These are phyloP conservation scores for Pilobolus umbonatus DNA, from an alignment of 192 early-diverging fungal genomes.

Conservation along the genomic window DNA sequence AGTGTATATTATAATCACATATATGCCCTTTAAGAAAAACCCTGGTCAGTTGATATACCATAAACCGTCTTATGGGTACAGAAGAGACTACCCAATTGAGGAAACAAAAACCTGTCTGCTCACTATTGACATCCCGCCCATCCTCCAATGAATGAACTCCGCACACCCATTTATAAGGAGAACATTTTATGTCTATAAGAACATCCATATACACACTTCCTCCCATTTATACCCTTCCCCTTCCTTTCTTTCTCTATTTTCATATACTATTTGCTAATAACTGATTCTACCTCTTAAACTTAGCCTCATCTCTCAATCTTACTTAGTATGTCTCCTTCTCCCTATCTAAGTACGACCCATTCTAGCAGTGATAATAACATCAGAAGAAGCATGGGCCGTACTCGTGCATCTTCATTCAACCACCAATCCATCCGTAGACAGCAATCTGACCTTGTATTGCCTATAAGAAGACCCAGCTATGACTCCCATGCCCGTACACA, in stretches of 20 bases:
- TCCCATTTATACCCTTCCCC: neutral
- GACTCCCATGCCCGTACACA: neutral
- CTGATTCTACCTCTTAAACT: neutral
- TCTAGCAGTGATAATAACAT: neutral
- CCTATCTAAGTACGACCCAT: neutral
- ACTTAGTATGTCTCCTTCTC: neutral
- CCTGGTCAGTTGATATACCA: no score
- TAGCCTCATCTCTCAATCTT: neutral
- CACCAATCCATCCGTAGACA: constrained; percentile 6
- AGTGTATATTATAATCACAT: no score
- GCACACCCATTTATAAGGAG: neutral
- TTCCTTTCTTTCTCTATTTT: constrained; percentile 3
- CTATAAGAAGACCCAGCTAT: constrained; percentile 5
- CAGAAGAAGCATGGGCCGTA: constrained; percentile 1
- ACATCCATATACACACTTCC: neutral
- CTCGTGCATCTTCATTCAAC: constrained; percentile 7
- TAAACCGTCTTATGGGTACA: no score
- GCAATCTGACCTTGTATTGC: neutral
- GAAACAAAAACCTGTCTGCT: no score
- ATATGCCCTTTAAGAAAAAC: no score
- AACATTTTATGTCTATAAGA: constrained; percentile 2
- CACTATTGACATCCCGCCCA: no score
- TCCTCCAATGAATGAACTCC: no score
- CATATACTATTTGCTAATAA: neutral
- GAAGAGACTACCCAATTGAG: no score